Conservation (phyloP, 192 early-diverging fungal species). For the Umbelopsis vinacea region DNA sequence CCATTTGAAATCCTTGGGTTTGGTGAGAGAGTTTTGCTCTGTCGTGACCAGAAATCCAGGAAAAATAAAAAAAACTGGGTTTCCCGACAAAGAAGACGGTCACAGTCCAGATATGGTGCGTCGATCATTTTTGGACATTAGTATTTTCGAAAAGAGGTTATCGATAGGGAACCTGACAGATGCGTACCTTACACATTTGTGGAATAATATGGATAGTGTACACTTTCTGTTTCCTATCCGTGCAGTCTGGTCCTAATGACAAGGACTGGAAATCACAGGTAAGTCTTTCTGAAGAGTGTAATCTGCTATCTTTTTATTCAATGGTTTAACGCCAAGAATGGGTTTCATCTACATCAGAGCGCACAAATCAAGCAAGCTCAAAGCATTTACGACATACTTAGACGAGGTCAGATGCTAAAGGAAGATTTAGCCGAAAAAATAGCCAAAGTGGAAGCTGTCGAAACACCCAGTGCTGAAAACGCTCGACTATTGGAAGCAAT, state of each 20-base stretch:
- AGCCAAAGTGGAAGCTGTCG: neutral
- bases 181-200: neutral
- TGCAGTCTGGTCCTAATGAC: neutral
- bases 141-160: neutral
- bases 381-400: constrained; percentile 15
- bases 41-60: too few species aligned
- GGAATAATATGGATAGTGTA: neutral
- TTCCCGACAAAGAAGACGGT: constrained; percentile 1
- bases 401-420: neutral
- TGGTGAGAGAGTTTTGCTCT: neutral
- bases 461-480: neutral
- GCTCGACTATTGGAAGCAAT: neutral
- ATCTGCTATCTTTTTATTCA: too few species aligned
- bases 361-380: constrained; percentile 7
- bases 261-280: constrained; percentile 8
- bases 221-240: neutral
- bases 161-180: neutral
- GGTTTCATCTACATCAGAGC: neutral
- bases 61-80: neutral
- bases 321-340: too few species aligned
- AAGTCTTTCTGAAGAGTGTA: neutral
- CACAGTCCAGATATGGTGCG: neutral
- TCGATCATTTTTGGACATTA: too few species aligned
- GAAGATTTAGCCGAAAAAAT: neutral
- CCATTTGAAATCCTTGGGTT: constrained; percentile 37